Base-by-base conservation (phyloP, 768 basidiomycete species). In the Crucibulum laeve region DNA sequence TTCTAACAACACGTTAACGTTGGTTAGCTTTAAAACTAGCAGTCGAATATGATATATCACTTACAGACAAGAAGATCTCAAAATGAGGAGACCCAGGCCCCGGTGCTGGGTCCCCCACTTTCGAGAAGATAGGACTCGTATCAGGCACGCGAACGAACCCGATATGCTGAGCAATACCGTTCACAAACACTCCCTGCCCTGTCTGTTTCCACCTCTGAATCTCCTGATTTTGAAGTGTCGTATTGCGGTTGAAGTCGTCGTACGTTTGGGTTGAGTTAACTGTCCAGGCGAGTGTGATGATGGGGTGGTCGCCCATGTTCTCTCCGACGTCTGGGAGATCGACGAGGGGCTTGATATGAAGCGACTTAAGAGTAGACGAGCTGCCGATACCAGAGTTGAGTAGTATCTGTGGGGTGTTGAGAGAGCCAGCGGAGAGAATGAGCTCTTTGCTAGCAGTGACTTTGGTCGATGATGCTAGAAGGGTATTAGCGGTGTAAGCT, bases 311-410 rank as follows among this genome's bases (percentile, higher is more conserved):
- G 8, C 55, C 56, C 4, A 65, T 50, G 26, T 68, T 62, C 38
- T 58, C 47, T 7, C 63, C 66, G 5, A 70, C 60, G 13, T 45
- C 42, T 3, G 63, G 60, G 4, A 65, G 53, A 32, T 63, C 39
- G 15, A 62, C 47, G 3, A 59, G 30, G 1, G 59, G 35, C 7
- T 41, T 42, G 28, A 68, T 59, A 1, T 55, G 55, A 2, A 63
- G 34, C 1, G 39, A 25, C 14, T 44, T 18, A 1, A 67, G 51
- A 7, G 32, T 45, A 4, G 40, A 42, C 4, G 41, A 18, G 19
- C 61, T 51, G 11, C 69, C 68, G 30, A 70, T 64, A 4, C 65
- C 65, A 3, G 64, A 66, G 34, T 63, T 58, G 26, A 64, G 21
- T 3, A 69, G 52, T 14, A 70, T 56, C 14, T 52, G 55, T 1